Base-by-base conservation (phyloP, 495 filamentous ascomycete genomes). In the Hypoxylon perforatum region DNA sequence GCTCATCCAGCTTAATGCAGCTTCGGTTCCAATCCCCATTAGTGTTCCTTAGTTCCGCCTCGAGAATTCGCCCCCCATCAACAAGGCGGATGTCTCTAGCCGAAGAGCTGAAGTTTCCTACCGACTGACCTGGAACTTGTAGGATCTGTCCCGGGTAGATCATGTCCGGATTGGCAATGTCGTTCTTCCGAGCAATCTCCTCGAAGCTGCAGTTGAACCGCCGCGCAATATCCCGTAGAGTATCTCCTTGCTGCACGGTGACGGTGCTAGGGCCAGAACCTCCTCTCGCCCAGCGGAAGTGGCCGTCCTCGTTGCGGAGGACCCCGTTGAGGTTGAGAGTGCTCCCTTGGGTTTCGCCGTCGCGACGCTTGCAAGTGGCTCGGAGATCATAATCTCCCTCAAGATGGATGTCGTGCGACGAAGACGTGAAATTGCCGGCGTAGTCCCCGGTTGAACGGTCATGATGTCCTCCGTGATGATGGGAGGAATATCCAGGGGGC, bases 1-100 rank as follows among this genome's bases (percentile, higher is more conserved):
- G 69, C 69, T 82, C 80, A 60, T 82, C 77, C 69, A 82, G 47
- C 30, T 74, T 57, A 23, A 81, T 61, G 33, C 74, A 75, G 17
- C 69, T 67, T 8, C 68, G 63, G 23, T 73, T 63, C 76, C 75
- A 80, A 8, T 65, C 60, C 0, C 78, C 78, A 4, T 44, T 38
- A 38, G 76, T 65, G 8, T 73, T 67, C 46, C 69, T 45, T 35
- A 78, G 35, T 41, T 82, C 78, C 14, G 72, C 80, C 63, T 78
- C 80, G 12, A 82, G 61, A 33, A 75, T 67, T n/a, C 68, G 62
- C 1, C 80, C 80, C 21, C 72, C 73, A 44, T 80, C 76, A 5
- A 58, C 67, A 15, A 82, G 71, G 8, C 73, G 73, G 14, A 79
- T 72, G 63, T 79, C 70, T 18, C 77, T 61, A 8, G 76, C 78